Evolutionary conservation across 768 basidiomycete species (phyloP).

Genomic region (Agrocybe chaxingu): DNA sequence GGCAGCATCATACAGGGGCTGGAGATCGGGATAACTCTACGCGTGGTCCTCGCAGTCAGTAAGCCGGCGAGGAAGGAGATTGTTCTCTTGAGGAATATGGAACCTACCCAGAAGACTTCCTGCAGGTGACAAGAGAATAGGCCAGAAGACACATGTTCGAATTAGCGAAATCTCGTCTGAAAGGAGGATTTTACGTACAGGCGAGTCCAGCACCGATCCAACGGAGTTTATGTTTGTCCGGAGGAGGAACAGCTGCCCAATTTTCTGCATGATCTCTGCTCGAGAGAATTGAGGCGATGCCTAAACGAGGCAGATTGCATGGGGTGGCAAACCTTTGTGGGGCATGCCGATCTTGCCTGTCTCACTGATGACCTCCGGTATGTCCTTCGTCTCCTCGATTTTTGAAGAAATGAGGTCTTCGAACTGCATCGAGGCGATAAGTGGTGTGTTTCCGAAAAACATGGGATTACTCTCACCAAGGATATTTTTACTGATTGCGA

Average conservation of each 20-base stretch:
- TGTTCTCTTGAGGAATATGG: background rate
- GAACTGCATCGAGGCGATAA: constrained; percentile 46
- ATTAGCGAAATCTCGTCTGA: constrained; percentile 1
- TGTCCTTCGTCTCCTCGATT: constrained; percentile 95
- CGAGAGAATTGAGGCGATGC: constrained; percentile 9
- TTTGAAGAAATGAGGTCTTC: constrained; percentile 90
- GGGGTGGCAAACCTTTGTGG: constrained; percentile 57
- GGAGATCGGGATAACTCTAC: constrained; percentile 91
- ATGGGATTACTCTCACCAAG: constrained; percentile 46
- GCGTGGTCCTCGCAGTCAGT: constrained; percentile 5
- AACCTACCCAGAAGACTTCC: constrained; percentile 92
- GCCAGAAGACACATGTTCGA: constrained; percentile 4
- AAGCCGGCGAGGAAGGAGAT: background rate
- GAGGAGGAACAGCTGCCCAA: constrained; percentile 90
- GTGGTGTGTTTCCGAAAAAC: background rate
- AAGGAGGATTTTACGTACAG: constrained; percentile 48
- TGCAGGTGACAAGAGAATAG: constrained; percentile 21
- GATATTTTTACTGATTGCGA: constrained; percentile 98
- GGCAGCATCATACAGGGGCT: constrained; percentile 92
- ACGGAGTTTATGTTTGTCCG: constrained; percentile 94
- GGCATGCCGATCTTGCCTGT: constrained; percentile 93
- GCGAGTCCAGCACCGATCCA: constrained; percentile 94
- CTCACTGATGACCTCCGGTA: constrained; percentile 89
- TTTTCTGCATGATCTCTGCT: constrained; percentile 94
- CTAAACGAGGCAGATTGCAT: constrained; percentile 5